Evolutionary conservation across 2,329 filamentous ascomycete species (phyloP).

Genomic region (Akanthomyces uredinophilus): DNA sequence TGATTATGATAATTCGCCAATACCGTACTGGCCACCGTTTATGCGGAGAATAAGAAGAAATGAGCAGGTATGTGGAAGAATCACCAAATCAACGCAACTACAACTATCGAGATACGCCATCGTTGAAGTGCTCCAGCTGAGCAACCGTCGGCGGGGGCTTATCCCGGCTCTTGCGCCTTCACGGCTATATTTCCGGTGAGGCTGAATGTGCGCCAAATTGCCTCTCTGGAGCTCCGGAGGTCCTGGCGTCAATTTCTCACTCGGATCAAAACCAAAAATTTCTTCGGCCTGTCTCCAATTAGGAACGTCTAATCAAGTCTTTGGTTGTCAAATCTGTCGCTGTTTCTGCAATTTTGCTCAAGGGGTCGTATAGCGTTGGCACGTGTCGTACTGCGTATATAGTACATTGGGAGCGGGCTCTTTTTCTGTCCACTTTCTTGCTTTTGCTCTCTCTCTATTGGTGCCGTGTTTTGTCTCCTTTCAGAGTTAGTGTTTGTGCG

Average conservation of each 20-base stretch:
- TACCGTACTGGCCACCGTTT: background rate
- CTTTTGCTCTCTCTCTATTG: background rate
- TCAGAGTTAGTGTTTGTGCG: conserved; percentile 11
- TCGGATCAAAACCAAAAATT: background rate
- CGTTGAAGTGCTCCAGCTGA: background rate
- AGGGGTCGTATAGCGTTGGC: background rate
- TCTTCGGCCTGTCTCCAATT: background rate
- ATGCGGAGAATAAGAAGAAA: background rate
- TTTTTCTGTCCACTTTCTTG: background rate
- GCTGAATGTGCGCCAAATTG: background rate
- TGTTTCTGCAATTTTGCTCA: background rate
- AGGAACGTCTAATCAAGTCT: background rate
- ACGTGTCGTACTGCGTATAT: background rate
- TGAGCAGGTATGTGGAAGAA: background rate
- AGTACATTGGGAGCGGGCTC: background rate
- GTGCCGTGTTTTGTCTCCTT: conserved; percentile 9
- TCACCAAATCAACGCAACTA: background rate
- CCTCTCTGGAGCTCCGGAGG: background rate
- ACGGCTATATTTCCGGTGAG: conserved; percentile 6
- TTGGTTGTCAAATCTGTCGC: background rate
- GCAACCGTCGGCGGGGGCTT: background rate
- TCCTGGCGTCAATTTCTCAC: background rate
- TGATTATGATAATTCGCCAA: background rate
- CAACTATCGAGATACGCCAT: background rate
- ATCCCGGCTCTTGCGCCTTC: background rate